Evolutionary conservation across 495 filamentous ascomycete genomes (phyloP).

Genomic region (Stereocaulon alpinum): DNA sequence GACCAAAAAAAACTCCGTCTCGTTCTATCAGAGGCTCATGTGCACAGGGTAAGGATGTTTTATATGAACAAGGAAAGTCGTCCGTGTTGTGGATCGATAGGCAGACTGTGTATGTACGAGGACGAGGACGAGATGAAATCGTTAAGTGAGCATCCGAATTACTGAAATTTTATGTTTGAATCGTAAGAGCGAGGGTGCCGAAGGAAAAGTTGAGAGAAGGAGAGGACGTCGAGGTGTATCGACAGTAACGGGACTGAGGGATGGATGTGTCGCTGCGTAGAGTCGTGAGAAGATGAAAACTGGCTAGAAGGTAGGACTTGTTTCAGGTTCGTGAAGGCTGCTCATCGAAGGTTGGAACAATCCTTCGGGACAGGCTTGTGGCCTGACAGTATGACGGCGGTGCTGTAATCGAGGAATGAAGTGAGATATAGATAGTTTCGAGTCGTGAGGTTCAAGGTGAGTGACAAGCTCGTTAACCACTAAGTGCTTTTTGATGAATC

Average conservation of each 20-base stretch:
- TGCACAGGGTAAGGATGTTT: constrained; percentile 42
- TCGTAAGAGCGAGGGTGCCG: constrained; percentile 24
- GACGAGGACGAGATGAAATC: constrained; percentile 37
- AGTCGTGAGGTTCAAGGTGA: neutral
- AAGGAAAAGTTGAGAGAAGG: constrained; percentile 25
- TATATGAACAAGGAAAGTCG: constrained; percentile 47
- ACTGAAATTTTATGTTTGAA: constrained; percentile 24
- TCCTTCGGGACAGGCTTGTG: neutral
- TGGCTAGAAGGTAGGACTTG: constrained; percentile 8
- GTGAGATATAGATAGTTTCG: neutral
- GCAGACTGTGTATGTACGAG: constrained; percentile 37
- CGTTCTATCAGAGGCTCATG: constrained; percentile 60
- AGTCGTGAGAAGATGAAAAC: constrained; percentile 31
- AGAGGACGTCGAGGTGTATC: constrained; percentile 30
- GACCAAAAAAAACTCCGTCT: constrained; percentile 42
- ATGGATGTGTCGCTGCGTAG: constrained; percentile 40
- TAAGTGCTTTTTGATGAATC: neutral
- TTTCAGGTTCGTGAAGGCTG: neutral
- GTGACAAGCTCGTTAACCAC: neutral
- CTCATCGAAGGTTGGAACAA: neutral
- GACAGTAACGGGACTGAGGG: constrained; percentile 29
- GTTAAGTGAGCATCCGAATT: constrained; percentile 31
- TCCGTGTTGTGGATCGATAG: constrained; percentile 36
- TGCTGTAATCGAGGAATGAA: constrained; percentile 10
- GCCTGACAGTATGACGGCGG: neutral